Percentiles rank a stretch among this genome's conserved stretches.
Evolutionary conservation across 176 grass and related monocot genomes (phyloP).

Genomic region (Triticum aestivum): IWGSC_CS_RefSeq_v2.1 NC_057804.1:13456943-13457442

Average conservation of each 20-base stretch:
- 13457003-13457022: slow-evolving; percentile 42
- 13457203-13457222: not conserved
- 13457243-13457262: slow-evolving; percentile 18
- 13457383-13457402: slow-evolving; percentile 39
- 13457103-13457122: slow-evolving; percentile 9
- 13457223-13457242: slow-evolving; percentile 7
- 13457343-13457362: slow-evolving; percentile 47
- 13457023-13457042: slow-evolving; percentile 21
- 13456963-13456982: slow-evolving; percentile 27
- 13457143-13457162: slow-evolving; percentile 31
- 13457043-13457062: slow-evolving; percentile 17
- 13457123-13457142: slow-evolving; percentile 20
- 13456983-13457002: slow-evolving; percentile 18
- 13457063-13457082: not conserved
- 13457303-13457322: slow-evolving; percentile 13
- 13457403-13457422: slow-evolving; percentile 47
- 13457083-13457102: slow-evolving; percentile 29
- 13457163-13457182: slow-evolving; percentile 21
- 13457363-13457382: slow-evolving; percentile 28
- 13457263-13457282: slow-evolving; percentile 23
- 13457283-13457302: slow-evolving; percentile 33
- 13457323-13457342: slow-evolving; percentile 39
- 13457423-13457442: slow-evolving; percentile 57
- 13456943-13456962: slow-evolving; percentile 25
- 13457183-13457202: slow-evolving; percentile 19